A percentile compares a stretch with the other conserved stretches of the same genome.
phyloP scores from a whole-genome alignment of 768 basidiomycete species.

The Clavulina sp. region DNA sequence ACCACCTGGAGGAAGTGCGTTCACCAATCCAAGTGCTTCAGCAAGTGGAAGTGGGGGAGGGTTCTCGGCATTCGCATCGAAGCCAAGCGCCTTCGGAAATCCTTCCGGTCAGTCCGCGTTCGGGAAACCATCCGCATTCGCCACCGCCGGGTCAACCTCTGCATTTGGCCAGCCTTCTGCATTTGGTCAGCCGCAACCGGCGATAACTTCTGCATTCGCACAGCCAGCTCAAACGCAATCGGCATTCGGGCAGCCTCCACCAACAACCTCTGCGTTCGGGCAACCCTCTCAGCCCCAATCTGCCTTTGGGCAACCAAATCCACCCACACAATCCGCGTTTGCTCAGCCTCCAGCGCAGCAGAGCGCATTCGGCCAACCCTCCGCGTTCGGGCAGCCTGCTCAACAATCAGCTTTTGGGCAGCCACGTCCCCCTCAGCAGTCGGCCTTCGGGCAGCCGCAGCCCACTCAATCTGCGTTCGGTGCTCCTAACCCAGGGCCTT shows the following conservation, averaged over 20 bases:
- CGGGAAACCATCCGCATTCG: constrained; percentile 2
- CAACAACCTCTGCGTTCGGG: neutral
- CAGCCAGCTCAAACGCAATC: constrained; percentile 16
- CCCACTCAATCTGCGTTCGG: constrained; percentile 6
- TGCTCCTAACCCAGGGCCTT: constrained; percentile 16
- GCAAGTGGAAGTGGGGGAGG: too few relatives aligned
- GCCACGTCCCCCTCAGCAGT: constrained; percentile 3
- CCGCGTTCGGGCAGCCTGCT: constrained; percentile 6
- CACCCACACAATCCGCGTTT: too few relatives aligned
- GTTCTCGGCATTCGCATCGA: neutral
- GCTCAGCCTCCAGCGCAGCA: neutral
- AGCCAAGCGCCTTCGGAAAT: constrained; percentile 5
- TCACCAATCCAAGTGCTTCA: too few relatives aligned
- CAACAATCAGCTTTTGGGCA: constrained; percentile 2
- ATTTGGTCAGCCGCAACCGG: constrained; percentile 1
- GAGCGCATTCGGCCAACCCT: neutral
- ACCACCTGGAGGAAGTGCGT: neutral
- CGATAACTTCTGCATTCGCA: constrained; percentile 23
- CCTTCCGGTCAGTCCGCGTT: neutral
- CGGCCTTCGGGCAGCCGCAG: neutral
- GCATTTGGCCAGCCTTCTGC: too few relatives aligned
- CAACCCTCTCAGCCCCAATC: neutral
- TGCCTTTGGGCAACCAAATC: too few relatives aligned
- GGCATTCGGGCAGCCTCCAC: constrained; percentile 21
- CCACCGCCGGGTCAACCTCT: too few relatives aligned